Evolutionary conservation across 306 rosid species (phyloP).

Genomic region (Arachis stenosperma): DNA sequence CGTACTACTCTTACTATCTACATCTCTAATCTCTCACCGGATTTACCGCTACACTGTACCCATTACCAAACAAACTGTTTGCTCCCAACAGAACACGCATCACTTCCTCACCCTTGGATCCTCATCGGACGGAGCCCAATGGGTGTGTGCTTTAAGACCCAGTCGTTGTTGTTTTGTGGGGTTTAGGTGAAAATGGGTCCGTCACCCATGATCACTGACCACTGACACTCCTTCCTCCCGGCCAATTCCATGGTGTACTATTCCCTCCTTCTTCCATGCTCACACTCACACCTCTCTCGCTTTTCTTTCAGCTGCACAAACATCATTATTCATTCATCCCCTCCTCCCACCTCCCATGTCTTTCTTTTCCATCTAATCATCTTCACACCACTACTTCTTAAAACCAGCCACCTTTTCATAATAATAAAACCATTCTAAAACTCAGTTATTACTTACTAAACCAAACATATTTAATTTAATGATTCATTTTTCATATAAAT

Average conservation of each 20-base stretch:
- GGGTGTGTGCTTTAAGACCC: neutral
- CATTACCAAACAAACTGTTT: conserved; percentile 39
- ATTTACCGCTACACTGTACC: conserved; percentile 68
- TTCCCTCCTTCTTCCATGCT: neutral
- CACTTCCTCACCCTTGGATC: conserved; percentile 23
- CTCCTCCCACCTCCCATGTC: too few species aligned
- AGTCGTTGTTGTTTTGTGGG: neutral
- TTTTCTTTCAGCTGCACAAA: conserved; percentile 28
- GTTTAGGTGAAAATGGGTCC: too few species aligned
- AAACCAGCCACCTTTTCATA: too few species aligned
- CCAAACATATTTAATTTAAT: too few species aligned
- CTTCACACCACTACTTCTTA: too few species aligned
- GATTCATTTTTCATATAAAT: too few species aligned
- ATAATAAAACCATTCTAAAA: too few species aligned
- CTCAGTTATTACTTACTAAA: too few species aligned
- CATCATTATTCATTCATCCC: conserved; percentile 32
- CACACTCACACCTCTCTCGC: neutral
- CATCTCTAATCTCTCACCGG: conserved; percentile 51
- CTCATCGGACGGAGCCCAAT: neutral
- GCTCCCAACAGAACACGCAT: conserved; percentile 2
- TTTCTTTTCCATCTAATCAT: too few species aligned
- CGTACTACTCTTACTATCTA: conserved; percentile 42
- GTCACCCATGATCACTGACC: conserved; percentile 48
- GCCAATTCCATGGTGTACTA: neutral
- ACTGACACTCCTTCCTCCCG: conserved; percentile 39